Evolutionary conservation across 257 asterid genomes (phyloP), one percentile per base, ranked within the genome.

Genomic region (Rhazya stricta): DNA sequence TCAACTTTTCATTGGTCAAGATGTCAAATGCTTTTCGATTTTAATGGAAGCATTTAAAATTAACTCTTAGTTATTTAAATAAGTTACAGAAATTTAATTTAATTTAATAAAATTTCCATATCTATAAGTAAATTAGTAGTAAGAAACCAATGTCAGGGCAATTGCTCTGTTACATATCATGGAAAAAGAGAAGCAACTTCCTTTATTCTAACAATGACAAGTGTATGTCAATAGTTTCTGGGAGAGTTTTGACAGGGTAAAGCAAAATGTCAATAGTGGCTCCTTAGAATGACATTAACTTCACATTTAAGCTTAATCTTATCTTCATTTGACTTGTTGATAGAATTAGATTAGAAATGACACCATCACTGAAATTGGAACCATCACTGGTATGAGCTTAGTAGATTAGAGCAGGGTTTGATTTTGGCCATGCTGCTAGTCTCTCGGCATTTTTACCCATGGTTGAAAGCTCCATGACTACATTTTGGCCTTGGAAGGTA

Each of bases 401-500:
- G n/a, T n/a, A n/a, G n/a, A n/a, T n/a, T n/a, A 86, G 98, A 95
- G 84, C 98, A 95, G 83, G 99, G 99, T 50, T 85, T 95, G 89
- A 34, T 95, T 79, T 90, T 95, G 70, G 97, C 89, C 0, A 92
- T 87, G 1, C 86, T 95, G 62, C 81, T 95, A 70, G 98, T 71
- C 96, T 95, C 30, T 95, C 99, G 2, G 99, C 99, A 0, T 95
- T 95, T 84, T 95, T 92, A 87, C 91, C 98, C 10, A 92, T 95
- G 99, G 99, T 97, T 0, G 99, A 95, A 85, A 95, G 98, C 27
- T 92, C 99, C 58, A 95, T 95, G 62, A 95, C 99, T 48, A 95
- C 99, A 9, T 96, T 95, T 63, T 95, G 99, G 99, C 99, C 99
- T 48, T 95, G 99, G 99, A 95, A 95, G 98, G 99, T 94, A 86